Evolutionary conservation across 2,329 filamentous ascomycete species (phyloP).

Genomic region (Coniochaeta sp.): DNA sequence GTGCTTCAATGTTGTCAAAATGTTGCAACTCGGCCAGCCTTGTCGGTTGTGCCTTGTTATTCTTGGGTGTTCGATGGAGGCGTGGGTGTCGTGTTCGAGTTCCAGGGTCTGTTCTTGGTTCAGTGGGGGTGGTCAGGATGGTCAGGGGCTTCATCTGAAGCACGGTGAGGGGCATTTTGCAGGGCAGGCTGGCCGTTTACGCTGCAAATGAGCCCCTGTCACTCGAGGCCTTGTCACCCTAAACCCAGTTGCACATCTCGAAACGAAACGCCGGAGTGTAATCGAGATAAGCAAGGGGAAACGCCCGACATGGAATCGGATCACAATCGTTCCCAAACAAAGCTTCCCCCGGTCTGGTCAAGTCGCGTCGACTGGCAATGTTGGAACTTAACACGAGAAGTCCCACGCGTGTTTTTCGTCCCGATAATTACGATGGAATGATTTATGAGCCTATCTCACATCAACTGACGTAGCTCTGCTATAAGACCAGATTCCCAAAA

Average conservation of each 20-base stretch:
- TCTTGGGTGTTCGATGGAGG: neutral
- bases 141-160: neutral
- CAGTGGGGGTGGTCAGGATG: neutral
- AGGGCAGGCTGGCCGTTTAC: neutral
- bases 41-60: too few species aligned
- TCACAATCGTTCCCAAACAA: too few species aligned
- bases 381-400: neutral
- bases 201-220: neutral
- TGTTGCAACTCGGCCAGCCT: too few species aligned
- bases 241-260: slow-evolving; percentile 1
- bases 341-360: too few species aligned
- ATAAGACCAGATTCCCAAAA: neutral
- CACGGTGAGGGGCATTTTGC: neutral
- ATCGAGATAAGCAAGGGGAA: slow-evolving; percentile 3
- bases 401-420: neutral
- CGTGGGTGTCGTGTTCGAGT: neutral
- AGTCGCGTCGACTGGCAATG: neutral
- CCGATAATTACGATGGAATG: neutral
- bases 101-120: neutral
- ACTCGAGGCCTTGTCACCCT: neutral
- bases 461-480: neutral
- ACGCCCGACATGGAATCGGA: neutral
- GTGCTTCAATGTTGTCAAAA: too few species aligned
- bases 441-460: neutral
- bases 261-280: slow-evolving; percentile 1